Evolutionary conservation across 2,329 filamentous ascomycete genomes (phyloP), one percentile per base, ranked within the genome.

Genomic region (Anthostomella pinea): DNA sequence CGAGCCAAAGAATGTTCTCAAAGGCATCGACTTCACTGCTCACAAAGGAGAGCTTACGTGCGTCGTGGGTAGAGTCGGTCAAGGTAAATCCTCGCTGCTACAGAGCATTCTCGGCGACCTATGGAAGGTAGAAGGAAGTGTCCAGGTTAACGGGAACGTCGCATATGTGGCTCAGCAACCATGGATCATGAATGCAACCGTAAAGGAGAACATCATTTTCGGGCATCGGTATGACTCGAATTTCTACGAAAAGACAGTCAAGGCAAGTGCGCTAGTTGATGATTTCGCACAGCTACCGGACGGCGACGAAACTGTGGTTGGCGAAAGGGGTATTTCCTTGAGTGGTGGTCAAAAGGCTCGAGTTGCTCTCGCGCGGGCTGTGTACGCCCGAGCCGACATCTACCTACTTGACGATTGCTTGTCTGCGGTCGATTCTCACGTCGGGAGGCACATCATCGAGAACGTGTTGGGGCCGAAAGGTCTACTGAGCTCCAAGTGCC

Each of bases 151-250:
- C 51, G 94, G 93, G 30, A 79, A 75, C 18, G 78, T 88, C 25
- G 93, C 93, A 2, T 98, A 97, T 60, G 93, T 95, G 40, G 87
- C 89, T 11, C 94, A 98, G 62, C 82, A 87, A 54, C 73, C 89
- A 14, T 98, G 94, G 93, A 86, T 98, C 34, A 91, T 97, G 82
- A 98, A 98, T 58, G 93, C 93, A 7, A 95, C 87, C 19, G 90
- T 98, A 38, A 87, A 89, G 53, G 93, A 98, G 58, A 98, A 98
- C 58, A 95, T 98, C 51, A 74, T 96, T 4, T 98, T 98, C 57
- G 93, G 93, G 2, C 89, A 98, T 65, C 83, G 87, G 30, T 96
- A 86, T 72, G 91, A 98, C 63, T 83, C 90, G 5, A 77, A 83
- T 19, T 98, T 98, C 64, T 98, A 98, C 65, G 87, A 97, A 38